Evolutionary conservation across 2,329 filamentous ascomycete species (phyloP).

Genomic region (Pyrenophora teres): DNA sequence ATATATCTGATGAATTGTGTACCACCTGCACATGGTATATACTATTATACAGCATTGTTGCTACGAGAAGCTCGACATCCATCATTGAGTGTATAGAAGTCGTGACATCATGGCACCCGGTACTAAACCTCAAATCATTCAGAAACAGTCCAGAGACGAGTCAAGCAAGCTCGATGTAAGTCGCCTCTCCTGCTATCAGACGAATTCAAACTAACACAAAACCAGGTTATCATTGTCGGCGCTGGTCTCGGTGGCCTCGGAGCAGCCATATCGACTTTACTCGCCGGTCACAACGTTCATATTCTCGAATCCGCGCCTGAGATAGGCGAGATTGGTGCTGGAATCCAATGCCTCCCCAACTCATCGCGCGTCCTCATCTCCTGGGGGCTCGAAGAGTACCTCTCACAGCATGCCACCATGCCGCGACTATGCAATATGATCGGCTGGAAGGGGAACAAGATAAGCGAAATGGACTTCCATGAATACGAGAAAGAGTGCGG

Average conservation of each 20-base stretch:
- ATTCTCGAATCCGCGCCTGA: constrained; percentile 55
- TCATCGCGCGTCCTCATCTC: constrained; percentile 54
- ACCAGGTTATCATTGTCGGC: constrained; percentile 57
- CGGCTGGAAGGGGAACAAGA: constrained; percentile 58
- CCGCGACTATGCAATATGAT: constrained; percentile 54
- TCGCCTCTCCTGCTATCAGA: neutral
- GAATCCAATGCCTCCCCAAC: constrained; percentile 58
- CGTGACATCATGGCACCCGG: constrained; percentile 32
- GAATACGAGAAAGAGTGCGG: constrained; percentile 45
- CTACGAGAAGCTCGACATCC: neutral
- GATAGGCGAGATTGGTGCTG: constrained; percentile 57
- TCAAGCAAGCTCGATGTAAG: constrained; percentile 36
- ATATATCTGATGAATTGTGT: constrained; percentile 1
- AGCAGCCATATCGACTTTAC: constrained; percentile 54
- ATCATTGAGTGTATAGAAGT: neutral
- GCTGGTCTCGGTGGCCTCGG: constrained; percentile 61
- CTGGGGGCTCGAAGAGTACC: constrained; percentile 54
- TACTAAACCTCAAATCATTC: constrained; percentile 31
- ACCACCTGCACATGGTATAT: neutral
- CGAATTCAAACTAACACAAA: neutral
- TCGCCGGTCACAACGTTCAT: constrained; percentile 55
- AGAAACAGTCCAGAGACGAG: constrained; percentile 32
- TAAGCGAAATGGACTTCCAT: constrained; percentile 57
- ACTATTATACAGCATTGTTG: neutral
- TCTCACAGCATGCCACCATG: constrained; percentile 52